Base-by-base conservation (phyloP, 371 early-diverging fungal genomes). In the Dinochytrium kinnereticum region DNA sequence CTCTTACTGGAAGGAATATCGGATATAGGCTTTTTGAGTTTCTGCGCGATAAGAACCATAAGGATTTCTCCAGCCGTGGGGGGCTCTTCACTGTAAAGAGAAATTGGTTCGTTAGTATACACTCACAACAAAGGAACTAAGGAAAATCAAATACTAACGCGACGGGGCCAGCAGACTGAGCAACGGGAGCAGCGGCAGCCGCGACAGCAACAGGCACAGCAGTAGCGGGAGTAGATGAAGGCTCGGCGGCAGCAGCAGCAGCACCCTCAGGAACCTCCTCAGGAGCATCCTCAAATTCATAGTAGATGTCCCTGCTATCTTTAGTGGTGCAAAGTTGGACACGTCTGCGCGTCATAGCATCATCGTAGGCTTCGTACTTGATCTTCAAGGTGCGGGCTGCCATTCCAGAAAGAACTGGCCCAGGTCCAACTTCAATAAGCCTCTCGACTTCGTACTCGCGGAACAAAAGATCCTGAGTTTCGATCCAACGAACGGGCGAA, bases 311-410 rank as follows among this genome's bases (percentile, higher is more conserved):
- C 87, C 91, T 92, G 64, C 88, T 78, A 81, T 96, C 89, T 90
- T 94, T 96, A 77, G 92, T 86, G 75, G 91, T 93, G 83, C 93
- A 93, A 80, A 95, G 86, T 78, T 91, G 93, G 51, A 91, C 88
- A 82, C 97, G 94, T 73, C 92, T 91, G 81, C 77, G 91, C 75
- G 92, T 95, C 79, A 95, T 88, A 39, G 96, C 96, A 75, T 95
- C 95, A 80, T 97, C 98, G 75, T 95, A 94, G 17, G 94, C 95
- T 85, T 95, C 95, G 77, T 96, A 97, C 90, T 96, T 96, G 84
- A 95, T 89, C 89, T 95, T 96, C 71, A 97, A 86, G 1, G 97
- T 97, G 78, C 96, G 93, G 73, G 90, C 88, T 64, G 97, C 95
- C 98, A 98, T 98, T 70, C 94, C 93, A 75, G 89, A 86, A 34